Conservation (phyloP, 495 filamentous ascomycete genomes). For the Daldinia decipiens region DNA sequence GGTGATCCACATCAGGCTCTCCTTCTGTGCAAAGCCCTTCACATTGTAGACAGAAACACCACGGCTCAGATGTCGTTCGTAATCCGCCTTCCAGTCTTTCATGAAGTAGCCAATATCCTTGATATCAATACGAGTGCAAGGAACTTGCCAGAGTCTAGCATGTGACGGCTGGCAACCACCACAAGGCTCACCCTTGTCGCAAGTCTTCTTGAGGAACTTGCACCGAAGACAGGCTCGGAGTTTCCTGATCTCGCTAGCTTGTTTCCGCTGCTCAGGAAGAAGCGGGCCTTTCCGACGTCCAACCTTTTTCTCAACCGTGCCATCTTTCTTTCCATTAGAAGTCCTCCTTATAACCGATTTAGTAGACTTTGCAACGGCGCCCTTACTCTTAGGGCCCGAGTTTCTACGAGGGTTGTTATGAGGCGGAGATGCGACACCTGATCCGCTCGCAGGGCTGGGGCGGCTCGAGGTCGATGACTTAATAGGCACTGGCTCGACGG, state of each 20-base stretch:
- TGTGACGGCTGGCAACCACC: conserved; percentile 92
- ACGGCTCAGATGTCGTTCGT: conserved; percentile 85
- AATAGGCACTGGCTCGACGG: conserved; percentile 74
- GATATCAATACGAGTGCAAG: conserved; percentile 95
- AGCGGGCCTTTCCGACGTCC: conserved; percentile 87
- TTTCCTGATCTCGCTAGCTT: conserved; percentile 93
- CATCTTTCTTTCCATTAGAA: conserved; percentile 78
- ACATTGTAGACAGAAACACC: conserved; percentile 92
- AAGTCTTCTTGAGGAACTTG: conserved; percentile 98
- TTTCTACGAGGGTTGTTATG: conserved; percentile 64
- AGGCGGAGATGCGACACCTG: conserved; percentile 71
- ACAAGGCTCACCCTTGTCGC: conserved; percentile 94
- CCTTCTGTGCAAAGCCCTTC: conserved; percentile 85
- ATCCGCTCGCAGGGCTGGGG: conserved; percentile 65
- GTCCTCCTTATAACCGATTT: conserved; percentile 83
- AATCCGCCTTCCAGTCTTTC: conserved; percentile 97
- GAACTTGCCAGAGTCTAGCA: conserved; percentile 92
- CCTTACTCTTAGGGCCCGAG: conserved; percentile 75
- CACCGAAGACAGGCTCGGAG: conserved; percentile 91
- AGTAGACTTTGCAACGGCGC: conserved; percentile 78
- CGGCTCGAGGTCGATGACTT: conserved; percentile 70
- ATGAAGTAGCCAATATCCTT: conserved; percentile 97
- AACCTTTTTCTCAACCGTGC: conserved; percentile 82
- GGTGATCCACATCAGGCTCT: conserved; percentile 81
- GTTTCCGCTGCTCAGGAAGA: conserved; percentile 91